Evolutionary conservation across 108 stramenopile species (phyloP), one percentile per base, ranked within the genome.

Genomic region (Nitzschia inconspicua): DNA sequence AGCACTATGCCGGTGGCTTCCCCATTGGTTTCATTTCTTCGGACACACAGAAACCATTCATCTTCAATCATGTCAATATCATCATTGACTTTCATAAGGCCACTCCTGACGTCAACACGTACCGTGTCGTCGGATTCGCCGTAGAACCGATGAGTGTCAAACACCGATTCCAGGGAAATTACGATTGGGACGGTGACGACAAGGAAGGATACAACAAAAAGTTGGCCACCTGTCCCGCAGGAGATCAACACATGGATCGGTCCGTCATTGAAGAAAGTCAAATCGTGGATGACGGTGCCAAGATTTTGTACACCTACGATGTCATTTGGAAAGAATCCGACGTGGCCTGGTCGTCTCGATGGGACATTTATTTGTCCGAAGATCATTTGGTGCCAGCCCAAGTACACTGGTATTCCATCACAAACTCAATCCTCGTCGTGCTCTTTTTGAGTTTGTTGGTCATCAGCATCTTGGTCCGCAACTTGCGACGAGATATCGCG

Each of bases 371-470:
- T 65, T 76, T 99, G 60, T 81, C 53, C 49, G 93, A 84, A 74
- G 94, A 93, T 66, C 80, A 90, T 60, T 74, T 86, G 73, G 88
- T 94, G 13, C 89, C 95, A 14, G 94, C 95, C 22, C 88, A 97
- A 65, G 97, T 99, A 30, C 97, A 98, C 66, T 98, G 95, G 93
- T 97, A 94, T 63, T 91, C 90, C 57, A 98, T 98, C 60, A 86
- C 95, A 51, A 98, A 97, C 65, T 91, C 89, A 20, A 87, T 95
- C 65, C 65, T 96, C 65, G 95, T 96, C n/a, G 93, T 95, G 13
- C 50, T 96, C 55, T 98, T 99, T 77, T 76, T 99, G 19, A 91
- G 93, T 25, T 66, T 95, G 29, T 65, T 99, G 53, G 96, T 99
- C 34, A 86, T 95, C 47, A 80, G 85, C 52, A 94, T 97, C 64